phyloP scores from a whole-genome alignment of 164 flowering plant species.

The Stephania yunnanensis region DNA sequence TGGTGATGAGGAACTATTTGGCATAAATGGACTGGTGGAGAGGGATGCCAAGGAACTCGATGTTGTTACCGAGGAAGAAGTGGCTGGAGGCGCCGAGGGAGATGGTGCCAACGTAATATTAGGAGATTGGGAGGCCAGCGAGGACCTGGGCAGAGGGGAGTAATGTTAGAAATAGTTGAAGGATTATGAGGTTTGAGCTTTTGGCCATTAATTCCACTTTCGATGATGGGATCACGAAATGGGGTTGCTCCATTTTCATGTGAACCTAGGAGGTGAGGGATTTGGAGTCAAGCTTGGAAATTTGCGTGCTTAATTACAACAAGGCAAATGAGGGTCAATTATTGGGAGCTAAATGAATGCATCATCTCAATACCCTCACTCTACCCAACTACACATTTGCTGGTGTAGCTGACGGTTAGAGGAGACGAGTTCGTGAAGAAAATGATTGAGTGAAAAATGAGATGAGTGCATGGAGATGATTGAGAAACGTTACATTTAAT shows the following conservation, averaged over 20 bases:
- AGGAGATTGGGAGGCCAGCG: constrained; percentile 82
- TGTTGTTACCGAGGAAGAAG: constrained; percentile 78
- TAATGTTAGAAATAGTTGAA: constrained; percentile 54
- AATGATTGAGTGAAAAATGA: no score
- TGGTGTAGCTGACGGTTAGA: no score
- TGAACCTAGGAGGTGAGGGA: no score
- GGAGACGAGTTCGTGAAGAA: no score
- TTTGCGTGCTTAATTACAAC: no score
- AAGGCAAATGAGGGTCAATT: no score
- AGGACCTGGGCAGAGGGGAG: constrained; percentile 53
- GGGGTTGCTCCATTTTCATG: constrained; percentile 4
- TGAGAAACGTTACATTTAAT: no score
- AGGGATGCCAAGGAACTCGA: constrained; percentile 83
- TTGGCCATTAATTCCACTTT: constrained; percentile 49
- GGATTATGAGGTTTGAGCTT: constrained; percentile 28
- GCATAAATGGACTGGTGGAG: constrained; percentile 90
- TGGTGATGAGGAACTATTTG: constrained; percentile 77
- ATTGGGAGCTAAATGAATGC: no score
- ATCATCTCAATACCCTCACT: no score
- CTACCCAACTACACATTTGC: no score
- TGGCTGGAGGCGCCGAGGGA: constrained; percentile 69
- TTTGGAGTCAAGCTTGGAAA: no score
- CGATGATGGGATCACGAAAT: constrained; percentile 58
- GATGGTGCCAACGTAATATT: constrained; percentile 69
- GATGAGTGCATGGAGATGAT: no score